Percentiles rank a stretch among this genome's conserved stretches.
phyloP scores from a whole-genome alignment of 2,329 filamentous ascomycete genomes.

The Verticillium tricorpus region DNA sequence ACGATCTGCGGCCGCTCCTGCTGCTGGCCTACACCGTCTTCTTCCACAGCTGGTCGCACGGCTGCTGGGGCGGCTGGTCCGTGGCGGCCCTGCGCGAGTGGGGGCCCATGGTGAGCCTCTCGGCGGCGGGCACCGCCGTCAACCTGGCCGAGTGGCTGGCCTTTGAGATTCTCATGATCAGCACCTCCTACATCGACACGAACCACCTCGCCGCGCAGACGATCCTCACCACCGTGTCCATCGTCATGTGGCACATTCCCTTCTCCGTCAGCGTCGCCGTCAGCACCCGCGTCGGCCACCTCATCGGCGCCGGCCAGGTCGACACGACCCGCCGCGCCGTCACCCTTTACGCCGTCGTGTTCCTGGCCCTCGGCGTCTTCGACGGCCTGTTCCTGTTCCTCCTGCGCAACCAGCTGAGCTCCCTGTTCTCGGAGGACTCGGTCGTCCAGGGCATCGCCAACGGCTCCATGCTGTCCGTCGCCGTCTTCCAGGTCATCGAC shows the following conservation, averaged over 20 bases:
- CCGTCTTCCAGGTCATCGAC: constrained; percentile 29
- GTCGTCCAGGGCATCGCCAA: constrained; percentile 22
- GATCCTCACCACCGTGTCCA: constrained; percentile 33
- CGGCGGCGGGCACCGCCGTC: constrained; percentile 32
- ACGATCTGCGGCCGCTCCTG: constrained; percentile 41
- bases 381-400: constrained; percentile 25
- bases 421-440: constrained; percentile 26
- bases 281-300: constrained; percentile 36
- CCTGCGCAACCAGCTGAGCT: constrained; percentile 22
- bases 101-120: constrained; percentile 33
- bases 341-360: constrained; percentile 26
- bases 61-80: constrained; percentile 41
- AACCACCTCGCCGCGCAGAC: constrained; percentile 36
- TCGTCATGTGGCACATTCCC: constrained; percentile 37
- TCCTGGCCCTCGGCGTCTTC: constrained; percentile 24
- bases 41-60: constrained; percentile 32
- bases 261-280: constrained; percentile 37
- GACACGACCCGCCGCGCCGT: constrained; percentile 24
- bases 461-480: constrained; percentile 25
- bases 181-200: constrained; percentile 39
- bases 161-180: constrained; percentile 38
- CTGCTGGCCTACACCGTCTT: constrained; percentile 40
- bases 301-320: constrained; percentile 32
- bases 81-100: constrained; percentile 29
- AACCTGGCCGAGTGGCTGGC: constrained; percentile 38